Evolutionary conservation across 1,284 basidiomycete species (phyloP).

Genomic region (Melampsora americana): DNA sequence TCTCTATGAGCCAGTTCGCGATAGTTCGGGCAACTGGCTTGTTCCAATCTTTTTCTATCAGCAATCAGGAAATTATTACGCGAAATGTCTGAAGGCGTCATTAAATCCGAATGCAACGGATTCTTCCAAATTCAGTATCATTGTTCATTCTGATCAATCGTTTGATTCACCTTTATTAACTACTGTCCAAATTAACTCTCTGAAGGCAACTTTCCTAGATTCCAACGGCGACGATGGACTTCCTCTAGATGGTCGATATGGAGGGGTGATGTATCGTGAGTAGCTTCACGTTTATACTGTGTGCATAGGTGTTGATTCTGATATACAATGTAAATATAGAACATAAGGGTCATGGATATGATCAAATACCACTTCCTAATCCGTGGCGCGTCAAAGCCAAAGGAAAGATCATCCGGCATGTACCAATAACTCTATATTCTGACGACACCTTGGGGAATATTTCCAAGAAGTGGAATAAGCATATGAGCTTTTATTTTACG

Average conservation of each 20-base stretch:
- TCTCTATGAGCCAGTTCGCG: conserved; percentile 6
- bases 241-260: background rate
- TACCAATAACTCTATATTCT: conserved; percentile 7
- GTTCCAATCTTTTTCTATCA: conserved; percentile 21
- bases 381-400: conserved; percentile 13
- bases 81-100: background rate
- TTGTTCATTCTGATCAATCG: background rate
- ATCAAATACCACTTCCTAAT: conserved; percentile 3
- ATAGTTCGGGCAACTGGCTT: background rate
- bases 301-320: too few species aligned
- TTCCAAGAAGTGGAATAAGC: background rate
- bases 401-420: conserved; percentile 12
- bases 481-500: too few species aligned
- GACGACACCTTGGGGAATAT: conserved; percentile 17
- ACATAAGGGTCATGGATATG: background rate
- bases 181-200: background rate
- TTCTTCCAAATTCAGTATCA: background rate
- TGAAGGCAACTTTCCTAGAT: background rate
- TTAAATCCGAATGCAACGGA: background rate
- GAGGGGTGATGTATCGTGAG: background rate
- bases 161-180: background rate
- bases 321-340: background rate
- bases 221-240: background rate
- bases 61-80: background rate
- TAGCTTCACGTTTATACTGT: too few species aligned